Evolutionary conservation across 1,284 basidiomycete species (phyloP), one percentile per base, ranked within the genome.

Genomic region (Microbotryum violaceum): DNA sequence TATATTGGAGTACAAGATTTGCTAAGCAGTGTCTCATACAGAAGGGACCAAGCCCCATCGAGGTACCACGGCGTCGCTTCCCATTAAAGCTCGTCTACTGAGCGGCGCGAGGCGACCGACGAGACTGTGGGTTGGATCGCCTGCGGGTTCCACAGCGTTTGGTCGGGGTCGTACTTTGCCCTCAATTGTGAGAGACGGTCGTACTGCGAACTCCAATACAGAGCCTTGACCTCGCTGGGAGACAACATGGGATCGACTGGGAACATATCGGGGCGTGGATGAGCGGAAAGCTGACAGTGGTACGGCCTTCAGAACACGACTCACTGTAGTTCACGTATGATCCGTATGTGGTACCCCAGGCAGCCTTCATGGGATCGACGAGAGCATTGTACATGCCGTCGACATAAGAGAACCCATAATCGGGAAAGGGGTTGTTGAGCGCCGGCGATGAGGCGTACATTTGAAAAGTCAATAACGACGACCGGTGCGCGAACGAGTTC

Each of bases 391-490:
- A 64, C 65, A 69, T 64, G 25, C 63, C 68, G 27, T 70, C 53
- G 3, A 70, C 61, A 46, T 68, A 72, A 4, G 54, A 42, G 48
- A 67, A 45, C 0, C 68, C 70, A 4, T 61, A 55, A 14, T 64
- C 52, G 12, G 66, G 65, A 50, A 63, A 72, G 3, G 70, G 69
- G 9, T 60, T 62, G 7, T 54, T 62, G 53, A 67, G 69, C 14
- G 68, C 66, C 18, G 66, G 52, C 45, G 65, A 57, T 57, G 21
- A 62, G 1, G 74, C 74, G 61, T 76, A 75, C 49, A 76, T 64
- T 54, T 76, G 75, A 58, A 71, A 73, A 12, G 58, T 65, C 9
- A 75, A 61, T 33, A 73, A 70, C 10, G 70, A 69, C 58, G 71
- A 66, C 9, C 75, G 65, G 56, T 71, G 67, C 4, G 68, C 71